Evolutionary conservation across 192 early-diverging fungal genomes (phyloP), one percentile per base, ranked within the genome.

Genomic region (Rhizophagus sp.): DNA sequence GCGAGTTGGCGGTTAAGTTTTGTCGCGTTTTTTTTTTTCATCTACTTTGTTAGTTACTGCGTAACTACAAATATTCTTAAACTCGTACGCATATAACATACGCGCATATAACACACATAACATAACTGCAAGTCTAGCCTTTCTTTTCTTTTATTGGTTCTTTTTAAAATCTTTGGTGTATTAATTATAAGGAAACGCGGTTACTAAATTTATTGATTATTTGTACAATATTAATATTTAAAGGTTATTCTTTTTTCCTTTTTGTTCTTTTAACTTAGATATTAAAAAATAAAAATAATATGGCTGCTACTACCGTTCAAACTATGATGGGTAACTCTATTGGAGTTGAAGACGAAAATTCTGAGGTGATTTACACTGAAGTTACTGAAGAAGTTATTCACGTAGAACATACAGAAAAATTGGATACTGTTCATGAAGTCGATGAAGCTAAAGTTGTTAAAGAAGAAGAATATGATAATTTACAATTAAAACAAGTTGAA

Each of bases 1-100:
- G 0, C 0, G 13, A 4, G 30, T 30, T 1, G 0, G 30, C 30
- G 30, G 4, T 57, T 19, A 19, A 57, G 19, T 19, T 50, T 13
- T 19, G 52, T 57, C 52, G 52, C 52, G 52, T 57, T 41, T 24
- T 33, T 63, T 47, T 49, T 12, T 34, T 75, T 39, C 71, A 15
- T 77, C 17, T 34, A 25, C 49, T 75, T 66, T 12, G 9, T n/a
- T 61, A 2, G 61, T 30, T 65, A 7, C 44, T 71, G 39, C 15
- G 49, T 49, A 63, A 88, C 91, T 47, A 88, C 91, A 33, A 77
- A 84, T 73, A 84, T 80, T 81, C 83, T 82, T 44, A 80, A 84
- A 81, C 19, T 57, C 52, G 17, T 22, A 57, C 52, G 19, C 52
- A 17, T 57, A 57, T 57, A 57, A 57, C 19, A 57, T 57, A 57